A percentile compares a stretch with the other conserved stretches of the same genome.
Conservation (phyloP, 2,329 filamentous ascomycete genomes). For the Emericellopsis atlantica region DNA sequence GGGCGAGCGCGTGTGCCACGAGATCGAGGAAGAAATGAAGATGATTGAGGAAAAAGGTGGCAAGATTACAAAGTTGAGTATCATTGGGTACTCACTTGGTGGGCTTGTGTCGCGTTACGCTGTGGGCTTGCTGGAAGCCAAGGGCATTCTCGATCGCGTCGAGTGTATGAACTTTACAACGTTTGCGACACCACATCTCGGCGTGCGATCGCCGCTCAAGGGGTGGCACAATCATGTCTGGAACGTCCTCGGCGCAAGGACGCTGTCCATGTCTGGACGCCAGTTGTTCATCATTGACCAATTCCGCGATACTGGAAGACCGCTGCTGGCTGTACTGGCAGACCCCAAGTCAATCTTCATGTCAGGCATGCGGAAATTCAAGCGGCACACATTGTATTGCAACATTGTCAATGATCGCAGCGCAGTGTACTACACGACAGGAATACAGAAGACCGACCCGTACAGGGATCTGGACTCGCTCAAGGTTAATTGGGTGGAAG, state of each 20-base stretch:
- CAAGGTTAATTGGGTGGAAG: constrained; percentile 60
- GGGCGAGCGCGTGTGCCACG: constrained; percentile 53
- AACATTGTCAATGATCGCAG: constrained; percentile 81
- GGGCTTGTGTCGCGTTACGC: constrained; percentile 80
- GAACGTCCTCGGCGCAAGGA: constrained; percentile 76
- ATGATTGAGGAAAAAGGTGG: constrained; percentile 48
- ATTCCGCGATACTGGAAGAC: constrained; percentile 72
- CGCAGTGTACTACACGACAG: constrained; percentile 73
- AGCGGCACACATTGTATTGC: constrained; percentile 64
- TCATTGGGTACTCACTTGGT: constrained; percentile 83
- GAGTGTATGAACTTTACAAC: constrained; percentile 89
- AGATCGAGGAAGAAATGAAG: constrained; percentile 53
- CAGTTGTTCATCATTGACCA: constrained; percentile 81
- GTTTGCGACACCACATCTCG: constrained; percentile 75
- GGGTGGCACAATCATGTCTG: constrained; percentile 56
- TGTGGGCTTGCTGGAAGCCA: constrained; percentile 69
- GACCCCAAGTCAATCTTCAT: constrained; percentile 82
- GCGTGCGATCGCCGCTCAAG: constrained; percentile 57
- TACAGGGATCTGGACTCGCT: constrained; percentile 56
- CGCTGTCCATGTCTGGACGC: constrained; percentile 68
- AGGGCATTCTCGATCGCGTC: constrained; percentile 66
- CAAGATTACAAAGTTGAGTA: constrained; percentile 67
- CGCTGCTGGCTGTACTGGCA: constrained; percentile 68
- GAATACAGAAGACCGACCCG: constrained; percentile 65
- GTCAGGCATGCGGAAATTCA: constrained; percentile 62